These are phyloP conservation scores for Saccharomycopsis hybrid DNA, from an alignment of 1,139 yeast species.

Conservation along the genomic window DNA sequence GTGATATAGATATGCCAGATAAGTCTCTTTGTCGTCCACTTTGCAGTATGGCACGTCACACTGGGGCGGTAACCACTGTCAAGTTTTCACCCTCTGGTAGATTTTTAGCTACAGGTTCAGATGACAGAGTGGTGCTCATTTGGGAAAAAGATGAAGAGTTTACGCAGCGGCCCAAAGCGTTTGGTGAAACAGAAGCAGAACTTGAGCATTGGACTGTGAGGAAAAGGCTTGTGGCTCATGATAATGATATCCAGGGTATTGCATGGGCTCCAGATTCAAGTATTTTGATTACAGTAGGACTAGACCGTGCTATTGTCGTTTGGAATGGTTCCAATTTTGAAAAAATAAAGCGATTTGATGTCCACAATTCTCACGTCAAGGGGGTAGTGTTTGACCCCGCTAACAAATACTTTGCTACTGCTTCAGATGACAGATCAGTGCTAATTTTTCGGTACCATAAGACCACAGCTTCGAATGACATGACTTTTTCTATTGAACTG, in stretches of 20 bases:
- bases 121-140: constrained; percentile 82
- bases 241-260: constrained; percentile 92
- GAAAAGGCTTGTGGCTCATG: constrained; percentile 89
- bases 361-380: constrained; percentile 92
- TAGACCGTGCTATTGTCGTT: constrained; percentile 83
- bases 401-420: constrained; percentile 92
- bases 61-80: constrained; percentile 91
- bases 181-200: constrained; percentile 58
- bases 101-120: constrained; percentile 90
- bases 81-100: constrained; percentile 89
- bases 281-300: constrained; percentile 84
- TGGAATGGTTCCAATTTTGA: constrained; percentile 96
- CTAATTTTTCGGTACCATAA: constrained; percentile 81
- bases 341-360: constrained; percentile 78
- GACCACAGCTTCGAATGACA: constrained; percentile 48
- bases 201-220: constrained; percentile 91
- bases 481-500: constrained; percentile 81
- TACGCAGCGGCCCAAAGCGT: constrained; percentile 31
- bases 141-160: constrained; percentile 85
- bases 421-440: constrained; percentile 90
- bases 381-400: constrained; percentile 98
- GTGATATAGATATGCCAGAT: constrained; percentile 5
- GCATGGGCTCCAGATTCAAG: constrained; percentile 98
- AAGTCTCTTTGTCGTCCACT: constrained; percentile 37
- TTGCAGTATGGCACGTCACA: constrained; percentile 77